Base-by-base conservation (phyloP, 2,329 filamentous ascomycete genomes). In the Chrysoporthe deuterocubensis region DNA sequence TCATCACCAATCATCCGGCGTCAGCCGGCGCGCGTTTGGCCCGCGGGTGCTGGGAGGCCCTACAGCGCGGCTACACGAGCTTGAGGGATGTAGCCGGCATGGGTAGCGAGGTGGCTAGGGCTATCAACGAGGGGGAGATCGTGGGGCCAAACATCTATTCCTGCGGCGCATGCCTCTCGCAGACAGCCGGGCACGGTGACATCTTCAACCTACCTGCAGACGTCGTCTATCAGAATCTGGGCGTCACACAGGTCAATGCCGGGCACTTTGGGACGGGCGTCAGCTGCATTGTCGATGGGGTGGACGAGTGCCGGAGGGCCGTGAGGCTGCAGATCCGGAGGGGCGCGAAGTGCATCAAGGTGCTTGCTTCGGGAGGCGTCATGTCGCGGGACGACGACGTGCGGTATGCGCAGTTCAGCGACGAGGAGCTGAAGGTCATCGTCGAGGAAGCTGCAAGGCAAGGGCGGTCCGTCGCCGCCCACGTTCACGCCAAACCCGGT, bases 401-500 rank as follows among this genome's bases (percentile, higher is more conserved):
- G 2, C 67, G 76, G 21, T 75, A 77, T 63, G 76, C 78, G 42
- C 80, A 82, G 63, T 81, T 81, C 69, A 78, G 78, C 66, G 71
- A 74, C 16, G 78, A 77, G 67, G 80, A 82, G 73, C 74, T 82
- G 14, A 67, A 69, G 11, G 75, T 74, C 43, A 78, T 81, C 2
- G 78, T 82, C 4, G 69, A 74, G 0, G 80, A 81, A 72, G 79
- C 80, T 4, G 63, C 70, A 16, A 74, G 79, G 6, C 77, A 78
- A 70, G 73, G 75, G 4, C 76, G 78, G n/a, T 71, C 72, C 13
- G 80, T 81, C 1, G 79, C 80, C 0, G 78, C 79, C 1, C 80
- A 81, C 67, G 78, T 78, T 1, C 80, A 81, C 48, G 79, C 78
- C 8, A 81, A 82, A 67, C 75, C 76, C 1, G 80, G 79, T 2